These are phyloP conservation scores for Diplotaxis tenuifolia DNA, from an alignment of 345 rosid species.

Conservation along the genomic window DNA sequence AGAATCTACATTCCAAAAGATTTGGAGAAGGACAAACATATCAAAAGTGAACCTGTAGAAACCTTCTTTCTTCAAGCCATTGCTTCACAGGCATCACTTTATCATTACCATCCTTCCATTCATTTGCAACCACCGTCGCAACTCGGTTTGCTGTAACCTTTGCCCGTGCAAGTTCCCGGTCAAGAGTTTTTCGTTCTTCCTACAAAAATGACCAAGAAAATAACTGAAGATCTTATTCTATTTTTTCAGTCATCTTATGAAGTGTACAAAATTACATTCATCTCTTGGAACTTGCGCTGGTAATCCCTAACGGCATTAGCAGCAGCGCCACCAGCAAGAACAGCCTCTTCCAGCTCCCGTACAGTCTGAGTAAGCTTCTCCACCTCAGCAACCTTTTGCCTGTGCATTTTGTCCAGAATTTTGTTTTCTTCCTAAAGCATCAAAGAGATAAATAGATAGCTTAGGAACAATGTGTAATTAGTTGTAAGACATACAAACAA, in stretches of 20 bases:
- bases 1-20: slow-evolving; percentile 1
- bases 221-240: too few species aligned
- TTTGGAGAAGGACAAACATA: slow-evolving; percentile 10
- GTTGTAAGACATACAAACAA: not conserved
- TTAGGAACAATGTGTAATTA: not conserved
- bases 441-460: not conserved
- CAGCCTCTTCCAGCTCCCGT: slow-evolving; percentile 96
- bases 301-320: slow-evolving; percentile 98
- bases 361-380: slow-evolving; percentile 98
- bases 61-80: slow-evolving; percentile 96
- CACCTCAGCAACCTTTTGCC: slow-evolving; percentile 97
- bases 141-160: slow-evolving; percentile 97
- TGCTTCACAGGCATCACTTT: slow-evolving; percentile 99
- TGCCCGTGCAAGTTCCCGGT: slow-evolving; percentile 95
- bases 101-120: slow-evolving; percentile 98
- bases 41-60: slow-evolving; percentile 68
- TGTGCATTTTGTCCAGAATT: slow-evolving; percentile 92
- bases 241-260: not conserved
- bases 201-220: slow-evolving; percentile 38
- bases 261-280: slow-evolving; percentile 61
- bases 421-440: slow-evolving; percentile 82
- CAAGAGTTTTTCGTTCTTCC: slow-evolving; percentile 98
- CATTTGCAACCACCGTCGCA: slow-evolving; percentile 96
- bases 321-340: slow-evolving; percentile 99
- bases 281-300: slow-evolving; percentile 97